Evolutionary conservation across 495 filamentous ascomycete species (phyloP).

Genomic region (Tuber aestivum): DNA sequence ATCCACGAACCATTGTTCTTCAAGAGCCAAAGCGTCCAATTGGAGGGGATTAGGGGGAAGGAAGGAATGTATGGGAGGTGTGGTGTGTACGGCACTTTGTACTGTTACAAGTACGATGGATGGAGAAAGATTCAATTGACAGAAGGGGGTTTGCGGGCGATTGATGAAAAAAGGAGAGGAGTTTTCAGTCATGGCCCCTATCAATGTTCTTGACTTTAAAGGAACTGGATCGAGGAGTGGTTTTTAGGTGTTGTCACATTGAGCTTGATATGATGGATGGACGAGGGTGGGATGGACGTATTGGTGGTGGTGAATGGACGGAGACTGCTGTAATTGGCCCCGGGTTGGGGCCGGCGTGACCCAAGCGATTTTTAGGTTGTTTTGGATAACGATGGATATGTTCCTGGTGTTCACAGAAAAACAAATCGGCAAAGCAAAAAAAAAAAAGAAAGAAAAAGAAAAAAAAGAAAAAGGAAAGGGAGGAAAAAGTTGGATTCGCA

Average conservation of each 20-base stretch:
- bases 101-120: conserved; percentile 6
- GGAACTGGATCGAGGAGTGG: neutral
- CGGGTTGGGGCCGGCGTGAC: neutral
- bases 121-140: neutral
- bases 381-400: neutral
- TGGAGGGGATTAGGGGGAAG: neutral
- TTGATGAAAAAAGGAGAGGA: neutral
- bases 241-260: neutral
- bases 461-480: neutral
- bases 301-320: neutral
- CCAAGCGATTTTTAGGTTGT: neutral
- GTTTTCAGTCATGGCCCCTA: neutral
- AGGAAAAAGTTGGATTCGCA: neutral
- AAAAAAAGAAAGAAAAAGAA: neutral
- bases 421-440: neutral
- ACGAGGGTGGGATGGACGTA: neutral
- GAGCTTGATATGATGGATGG: neutral
- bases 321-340: neutral
- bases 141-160: neutral
- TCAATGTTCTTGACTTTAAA: neutral
- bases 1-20: neutral
- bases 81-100: neutral
- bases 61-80: neutral
- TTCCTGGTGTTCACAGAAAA: neutral
- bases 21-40: neutral